Evolutionary conservation across 2,329 filamentous ascomycete genomes (phyloP).

Genomic region (Penicillium sp.): DNA sequence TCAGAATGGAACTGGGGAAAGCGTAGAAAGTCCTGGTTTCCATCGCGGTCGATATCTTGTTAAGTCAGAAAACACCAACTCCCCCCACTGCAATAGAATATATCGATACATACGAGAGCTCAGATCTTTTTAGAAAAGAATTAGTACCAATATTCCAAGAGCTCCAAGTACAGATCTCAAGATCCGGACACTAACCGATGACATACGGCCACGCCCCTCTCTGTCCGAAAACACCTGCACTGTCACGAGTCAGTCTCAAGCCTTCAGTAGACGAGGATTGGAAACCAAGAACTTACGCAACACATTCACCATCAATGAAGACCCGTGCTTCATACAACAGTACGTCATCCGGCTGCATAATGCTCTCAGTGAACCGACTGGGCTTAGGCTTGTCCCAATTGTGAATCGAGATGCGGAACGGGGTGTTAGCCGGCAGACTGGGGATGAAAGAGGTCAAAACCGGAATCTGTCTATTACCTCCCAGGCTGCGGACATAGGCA

Average conservation of each 20-base stretch:
- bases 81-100: background rate
- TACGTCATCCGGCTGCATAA: slow-evolving; percentile 60
- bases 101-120: slow-evolving; percentile 39
- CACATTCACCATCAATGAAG: slow-evolving; percentile 67
- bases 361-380: slow-evolving; percentile 60
- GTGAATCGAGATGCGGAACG: slow-evolving; percentile 75
- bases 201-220: slow-evolving; percentile 58
- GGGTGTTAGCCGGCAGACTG: slow-evolving; percentile 59
- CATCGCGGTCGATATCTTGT: slow-evolving; percentile 56
- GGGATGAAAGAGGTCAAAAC: slow-evolving; percentile 73
- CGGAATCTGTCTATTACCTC: slow-evolving; percentile 54
- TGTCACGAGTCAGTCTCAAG: slow-evolving; percentile 32
- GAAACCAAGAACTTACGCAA: slow-evolving; percentile 56
- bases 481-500: slow-evolving; percentile 30
- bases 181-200: slow-evolving; percentile 47
- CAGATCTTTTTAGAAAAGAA: slow-evolving; percentile 32
- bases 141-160: slow-evolving; percentile 8
- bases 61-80: background rate
- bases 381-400: slow-evolving; percentile 68
- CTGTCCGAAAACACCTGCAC: slow-evolving; percentile 60
- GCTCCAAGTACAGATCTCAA: background rate
- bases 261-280: background rate
- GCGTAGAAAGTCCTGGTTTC: slow-evolving; percentile 63
- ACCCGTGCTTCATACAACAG: slow-evolving; percentile 68
- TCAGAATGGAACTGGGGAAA: slow-evolving; percentile 75